A percentile compares a stretch with the other conserved stretches of the same genome.
These are phyloP conservation scores for Endothia cerciana DNA, from an alignment of 2,329 filamentous ascomycete genomes.

Conservation along the genomic window DNA sequence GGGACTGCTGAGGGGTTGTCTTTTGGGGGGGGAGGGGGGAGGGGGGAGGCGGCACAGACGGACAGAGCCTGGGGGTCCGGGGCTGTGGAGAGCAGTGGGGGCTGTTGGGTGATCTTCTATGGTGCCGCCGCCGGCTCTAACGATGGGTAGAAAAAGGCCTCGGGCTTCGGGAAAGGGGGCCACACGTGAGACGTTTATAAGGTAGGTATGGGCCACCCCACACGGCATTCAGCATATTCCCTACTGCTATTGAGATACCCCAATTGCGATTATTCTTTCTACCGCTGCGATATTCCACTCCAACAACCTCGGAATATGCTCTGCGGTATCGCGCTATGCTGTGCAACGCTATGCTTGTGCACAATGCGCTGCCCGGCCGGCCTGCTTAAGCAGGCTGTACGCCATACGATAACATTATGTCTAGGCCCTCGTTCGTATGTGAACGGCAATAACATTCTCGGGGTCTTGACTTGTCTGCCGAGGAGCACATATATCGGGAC, in stretches of 20 bases:
- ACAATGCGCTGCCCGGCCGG: neutral
- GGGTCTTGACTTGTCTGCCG: too few relatives aligned
- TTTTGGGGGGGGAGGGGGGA: too few relatives aligned
- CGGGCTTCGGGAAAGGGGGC: too few relatives aligned
- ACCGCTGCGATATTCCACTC: neutral
- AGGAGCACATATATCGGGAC: too few relatives aligned
- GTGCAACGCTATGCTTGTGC: neutral
- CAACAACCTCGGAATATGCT: neutral
- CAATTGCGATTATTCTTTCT: neutral
- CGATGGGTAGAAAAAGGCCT: too few relatives aligned
- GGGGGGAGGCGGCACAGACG: too few relatives aligned
- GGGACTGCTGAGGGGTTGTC: neutral
- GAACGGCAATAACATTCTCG: neutral
- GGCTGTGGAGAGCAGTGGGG: too few relatives aligned
- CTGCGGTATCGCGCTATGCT: neutral
- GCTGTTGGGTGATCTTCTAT: too few relatives aligned
- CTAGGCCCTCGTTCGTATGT: neutral
- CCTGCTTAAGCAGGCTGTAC: neutral
- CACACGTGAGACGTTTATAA: neutral
- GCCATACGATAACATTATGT: neutral
- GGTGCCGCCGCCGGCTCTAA: too few relatives aligned
- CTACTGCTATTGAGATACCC: conserved; percentile 22
- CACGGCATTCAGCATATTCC: neutral
- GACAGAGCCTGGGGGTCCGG: neutral
- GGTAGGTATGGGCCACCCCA: neutral